Percentiles rank a stretch among this genome's conserved stretches.
These are phyloP conservation scores for Ascosphaera apis DNA, from an alignment of 2,329 filamentous ascomycete genomes.

Conservation along the genomic window DNA sequence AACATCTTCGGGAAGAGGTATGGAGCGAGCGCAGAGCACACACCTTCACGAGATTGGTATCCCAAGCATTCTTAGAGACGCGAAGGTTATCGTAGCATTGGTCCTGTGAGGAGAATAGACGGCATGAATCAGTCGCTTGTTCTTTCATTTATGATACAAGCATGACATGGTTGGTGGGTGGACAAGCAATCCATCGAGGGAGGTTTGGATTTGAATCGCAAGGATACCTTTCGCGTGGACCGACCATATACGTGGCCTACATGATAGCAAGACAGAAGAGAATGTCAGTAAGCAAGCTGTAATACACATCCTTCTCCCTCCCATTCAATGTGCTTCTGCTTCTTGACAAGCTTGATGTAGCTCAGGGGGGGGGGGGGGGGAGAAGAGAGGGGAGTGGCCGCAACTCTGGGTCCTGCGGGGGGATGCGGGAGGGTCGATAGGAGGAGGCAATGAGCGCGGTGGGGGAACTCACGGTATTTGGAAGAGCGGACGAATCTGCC, in stretches of 20 bases:
- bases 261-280: no score
- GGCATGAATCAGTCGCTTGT: no score
- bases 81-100: slow-evolving; percentile 96
- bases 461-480: slow-evolving; percentile 40
- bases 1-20: slow-evolving; percentile 4
- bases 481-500: slow-evolving; percentile 51
- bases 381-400: no score
- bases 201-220: no score
- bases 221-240: slow-evolving; percentile 53
- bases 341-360: no score
- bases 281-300: no score
- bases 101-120: slow-evolving; percentile 36
- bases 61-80: slow-evolving; percentile 97
- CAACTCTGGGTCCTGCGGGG: no score
- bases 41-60: slow-evolving; percentile 95
- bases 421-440: slow-evolving; percentile 10
- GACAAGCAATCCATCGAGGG: neutral
- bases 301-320: no score
- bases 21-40: slow-evolving; percentile 15
- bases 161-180: neutral
- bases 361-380: no score
- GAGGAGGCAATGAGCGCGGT: neutral
- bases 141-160: neutral
- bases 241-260: slow-evolving; percentile 96
- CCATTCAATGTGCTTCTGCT: no score